Conservation (phyloP, 495 filamentous ascomycete species). For the Rhypophila decipiens region DNA sequence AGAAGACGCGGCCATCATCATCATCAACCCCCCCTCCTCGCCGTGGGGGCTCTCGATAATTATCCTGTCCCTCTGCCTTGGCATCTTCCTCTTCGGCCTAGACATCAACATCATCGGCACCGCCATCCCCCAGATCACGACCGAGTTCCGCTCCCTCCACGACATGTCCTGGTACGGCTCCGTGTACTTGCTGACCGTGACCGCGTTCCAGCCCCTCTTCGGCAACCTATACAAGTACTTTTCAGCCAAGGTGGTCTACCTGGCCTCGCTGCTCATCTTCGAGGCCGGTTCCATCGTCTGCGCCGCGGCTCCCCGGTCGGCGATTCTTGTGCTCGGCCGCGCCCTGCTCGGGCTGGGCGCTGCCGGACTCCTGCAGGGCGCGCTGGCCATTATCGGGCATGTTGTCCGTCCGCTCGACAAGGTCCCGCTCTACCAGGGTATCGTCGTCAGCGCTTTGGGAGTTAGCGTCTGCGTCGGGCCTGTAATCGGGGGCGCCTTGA, state of each 20-base stretch:
- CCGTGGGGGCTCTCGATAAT: too few relatives aligned
- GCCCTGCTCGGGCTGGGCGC: conserved; percentile 40
- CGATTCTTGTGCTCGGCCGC: conserved; percentile 42
- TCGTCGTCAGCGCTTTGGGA: background rate
- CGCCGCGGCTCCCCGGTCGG: conserved; percentile 37
- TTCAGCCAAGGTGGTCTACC: conserved; percentile 34
- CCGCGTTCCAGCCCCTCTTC: conserved; percentile 38
- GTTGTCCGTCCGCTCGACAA: background rate
- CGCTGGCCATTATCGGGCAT: conserved; percentile 46
- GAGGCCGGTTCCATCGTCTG: conserved; percentile 40
- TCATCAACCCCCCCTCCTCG: too few relatives aligned
- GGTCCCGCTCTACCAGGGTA: background rate
- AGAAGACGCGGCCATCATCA: too few relatives aligned
- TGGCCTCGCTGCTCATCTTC: conserved; percentile 32
- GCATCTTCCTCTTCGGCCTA: too few relatives aligned
- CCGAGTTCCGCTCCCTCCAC: conserved; percentile 26
- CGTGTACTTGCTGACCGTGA: conserved; percentile 44
- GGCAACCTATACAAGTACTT: conserved; percentile 46
- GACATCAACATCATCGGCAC: conserved; percentile 51
- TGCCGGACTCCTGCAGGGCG: conserved; percentile 38
- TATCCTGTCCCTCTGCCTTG: too few relatives aligned
- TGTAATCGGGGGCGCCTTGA: background rate
- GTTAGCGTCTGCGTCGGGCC: background rate
- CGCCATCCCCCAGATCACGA: conserved; percentile 37
- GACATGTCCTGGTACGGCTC: conserved; percentile 44